Evolutionary conservation across 78 protist genomes (phyloP).

Genomic region (Dictyostelium brefeldianum): DNA sequence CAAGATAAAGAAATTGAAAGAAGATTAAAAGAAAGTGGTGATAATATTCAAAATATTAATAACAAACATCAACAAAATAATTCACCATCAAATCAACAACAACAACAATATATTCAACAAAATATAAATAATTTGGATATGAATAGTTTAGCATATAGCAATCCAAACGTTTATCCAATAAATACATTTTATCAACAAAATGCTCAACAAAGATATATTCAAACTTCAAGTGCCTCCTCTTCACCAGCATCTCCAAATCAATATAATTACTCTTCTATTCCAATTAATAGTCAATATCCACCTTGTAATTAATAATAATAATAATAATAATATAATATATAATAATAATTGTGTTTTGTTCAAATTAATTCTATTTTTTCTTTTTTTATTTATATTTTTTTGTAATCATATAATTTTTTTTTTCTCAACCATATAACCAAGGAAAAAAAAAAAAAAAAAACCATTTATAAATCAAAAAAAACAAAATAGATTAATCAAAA

Average conservation of each 20-base stretch:
- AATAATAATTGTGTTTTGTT: not conserved
- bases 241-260: constrained; percentile 45
- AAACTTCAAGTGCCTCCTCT: not conserved
- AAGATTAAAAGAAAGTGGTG: not conserved
- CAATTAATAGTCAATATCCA: not conserved
- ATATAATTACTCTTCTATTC: constrained; percentile 22
- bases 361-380: no score
- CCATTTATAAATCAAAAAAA: not conserved
- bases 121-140: not conserved
- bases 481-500: not conserved
- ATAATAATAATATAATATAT: not conserved
- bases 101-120: not conserved
- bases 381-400: not conserved
- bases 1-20: constrained; percentile 27
- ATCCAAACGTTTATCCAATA: constrained; percentile 2
- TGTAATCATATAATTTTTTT: not conserved
- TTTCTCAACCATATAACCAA: not conserved
- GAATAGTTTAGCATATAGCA: not conserved
- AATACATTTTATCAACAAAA: not conserved
- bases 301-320: not conserved
- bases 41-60: not conserved
- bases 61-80: not conserved
- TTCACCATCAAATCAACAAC: no score
- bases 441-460: not conserved
- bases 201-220: constrained; percentile 29